These are phyloP conservation scores for Myxozyma geophila DNA, from an alignment of 805 yeast species.

Conservation along the genomic window DNA sequence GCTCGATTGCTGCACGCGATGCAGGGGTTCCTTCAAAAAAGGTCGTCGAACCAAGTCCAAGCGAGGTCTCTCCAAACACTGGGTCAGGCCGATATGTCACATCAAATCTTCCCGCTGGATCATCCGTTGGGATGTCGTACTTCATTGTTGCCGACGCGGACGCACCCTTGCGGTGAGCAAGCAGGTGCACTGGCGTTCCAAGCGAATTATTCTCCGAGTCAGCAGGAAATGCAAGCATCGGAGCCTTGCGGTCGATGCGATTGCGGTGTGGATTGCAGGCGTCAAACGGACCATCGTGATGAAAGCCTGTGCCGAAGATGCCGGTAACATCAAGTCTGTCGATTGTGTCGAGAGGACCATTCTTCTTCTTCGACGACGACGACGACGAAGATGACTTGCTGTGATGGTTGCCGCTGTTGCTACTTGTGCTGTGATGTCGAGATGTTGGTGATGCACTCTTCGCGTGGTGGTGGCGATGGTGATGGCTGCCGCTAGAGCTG, in stretches of 20 bases:
- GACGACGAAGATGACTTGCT: not conserved
- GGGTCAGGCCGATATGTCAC: constrained; percentile 68
- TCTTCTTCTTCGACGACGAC: constrained; percentile 3
- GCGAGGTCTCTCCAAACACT: constrained; percentile 82
- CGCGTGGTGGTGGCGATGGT: constrained; percentile 3
- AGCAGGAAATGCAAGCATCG: constrained; percentile 92
- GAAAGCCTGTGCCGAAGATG: constrained; percentile 89
- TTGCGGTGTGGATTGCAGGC: constrained; percentile 98
- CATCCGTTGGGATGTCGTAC: constrained; percentile 41
- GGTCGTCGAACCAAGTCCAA: constrained; percentile 90
- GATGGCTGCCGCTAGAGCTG: constrained; percentile 3
- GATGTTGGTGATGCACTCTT: constrained; percentile 8
- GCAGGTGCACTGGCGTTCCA: constrained; percentile 51
- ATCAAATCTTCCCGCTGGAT: constrained; percentile 54
- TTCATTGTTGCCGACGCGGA: constrained; percentile 7
- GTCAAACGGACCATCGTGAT: constrained; percentile 98
- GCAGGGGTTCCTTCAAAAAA: constrained; percentile 98
- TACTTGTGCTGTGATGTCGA: not conserved
- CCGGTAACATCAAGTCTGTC: constrained; percentile 97
- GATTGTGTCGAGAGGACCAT: constrained; percentile 77
- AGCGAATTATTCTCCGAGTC: constrained; percentile 93
- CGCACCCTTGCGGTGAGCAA: constrained; percentile 11
- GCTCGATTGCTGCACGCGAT: constrained; percentile 44
- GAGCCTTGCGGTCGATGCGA: constrained; percentile 72
- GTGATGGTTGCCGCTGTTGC: not conserved